Conservation (phyloP, 139 green algal genomes). For the Haematococcus lacustris region DNA sequence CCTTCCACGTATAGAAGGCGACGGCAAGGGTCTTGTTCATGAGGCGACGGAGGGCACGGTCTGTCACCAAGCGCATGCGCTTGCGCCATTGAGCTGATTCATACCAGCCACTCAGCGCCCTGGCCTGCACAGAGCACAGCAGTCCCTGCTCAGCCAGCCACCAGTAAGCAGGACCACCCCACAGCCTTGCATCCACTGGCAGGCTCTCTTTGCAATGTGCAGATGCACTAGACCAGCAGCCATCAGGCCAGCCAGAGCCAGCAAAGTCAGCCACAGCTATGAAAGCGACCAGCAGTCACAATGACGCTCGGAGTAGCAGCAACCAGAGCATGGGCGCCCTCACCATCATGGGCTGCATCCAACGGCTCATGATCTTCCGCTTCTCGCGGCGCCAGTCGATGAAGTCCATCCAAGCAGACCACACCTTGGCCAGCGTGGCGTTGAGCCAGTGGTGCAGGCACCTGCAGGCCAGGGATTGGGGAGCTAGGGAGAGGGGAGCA, state of each 20-base stretch:
- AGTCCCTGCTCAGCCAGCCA: too few relatives aligned
- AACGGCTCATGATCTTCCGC: slow-evolving; percentile 33
- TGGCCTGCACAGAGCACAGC: neutral
- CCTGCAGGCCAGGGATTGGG: neutral
- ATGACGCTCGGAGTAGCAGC: neutral
- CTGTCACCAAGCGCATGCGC: slow-evolving; percentile 32
- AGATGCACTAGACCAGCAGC: too few relatives aligned
- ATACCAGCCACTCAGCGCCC: slow-evolving; percentile 34
- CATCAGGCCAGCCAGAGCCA: neutral
- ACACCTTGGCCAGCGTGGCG: slow-evolving; percentile 22
- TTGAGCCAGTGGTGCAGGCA: slow-evolving; percentile 25
- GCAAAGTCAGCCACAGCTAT: neutral
- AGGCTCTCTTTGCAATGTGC: too few relatives aligned
- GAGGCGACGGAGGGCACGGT: slow-evolving; percentile 17
- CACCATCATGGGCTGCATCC: slow-evolving; percentile 26
- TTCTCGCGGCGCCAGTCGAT: slow-evolving; percentile 23
- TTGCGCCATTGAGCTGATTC: slow-evolving; percentile 28
- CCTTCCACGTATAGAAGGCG: slow-evolving; percentile 37
- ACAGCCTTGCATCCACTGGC: too few relatives aligned
- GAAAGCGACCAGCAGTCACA: neutral
- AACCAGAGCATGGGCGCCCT: neutral
- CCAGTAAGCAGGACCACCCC: too few relatives aligned
- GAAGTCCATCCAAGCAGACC: slow-evolving; percentile 25
- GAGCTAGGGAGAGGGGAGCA: too few relatives aligned
- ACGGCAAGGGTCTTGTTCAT: slow-evolving; percentile 9